Evolutionary conservation across 331 rosid genomes (phyloP).

Genomic region (Malus hybrid): DNA sequence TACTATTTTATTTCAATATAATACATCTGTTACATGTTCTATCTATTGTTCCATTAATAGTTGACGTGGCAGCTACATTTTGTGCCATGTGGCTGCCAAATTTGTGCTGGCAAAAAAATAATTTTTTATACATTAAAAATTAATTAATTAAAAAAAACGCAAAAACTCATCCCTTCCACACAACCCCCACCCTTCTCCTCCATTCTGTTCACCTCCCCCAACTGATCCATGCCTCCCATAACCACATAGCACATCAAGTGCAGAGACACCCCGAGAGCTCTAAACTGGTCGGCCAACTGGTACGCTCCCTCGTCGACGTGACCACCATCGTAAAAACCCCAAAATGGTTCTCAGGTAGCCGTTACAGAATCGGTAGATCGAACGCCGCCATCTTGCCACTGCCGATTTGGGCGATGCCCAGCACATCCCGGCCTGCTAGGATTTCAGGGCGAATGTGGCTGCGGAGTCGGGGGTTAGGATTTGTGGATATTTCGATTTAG

Average conservation of each 20-base stretch:
- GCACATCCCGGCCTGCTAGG: constrained; percentile 62
- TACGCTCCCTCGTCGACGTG: constrained; percentile 74
- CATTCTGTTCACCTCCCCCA: not conserved
- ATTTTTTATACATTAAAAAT: no score
- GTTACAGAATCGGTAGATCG: constrained; percentile 76
- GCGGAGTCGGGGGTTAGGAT: not conserved
- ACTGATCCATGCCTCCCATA: constrained; percentile 80
- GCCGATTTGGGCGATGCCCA: constrained; percentile 82
- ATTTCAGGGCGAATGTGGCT: constrained; percentile 45
- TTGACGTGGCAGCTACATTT: no score
- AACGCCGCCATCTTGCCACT: constrained; percentile 95
- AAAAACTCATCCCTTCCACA: no score
- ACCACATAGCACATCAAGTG: constrained; percentile 54
- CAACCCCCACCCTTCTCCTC: no score
- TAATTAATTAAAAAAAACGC: no score
- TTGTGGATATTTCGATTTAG: constrained; percentile 8
- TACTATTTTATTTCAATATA: no score
- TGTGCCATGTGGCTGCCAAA: no score
- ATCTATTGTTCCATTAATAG: no score
- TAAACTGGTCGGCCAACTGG: constrained; percentile 77
- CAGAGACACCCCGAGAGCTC: constrained; percentile 63
- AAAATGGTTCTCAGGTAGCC: constrained; percentile 49
- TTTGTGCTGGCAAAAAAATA: no score
- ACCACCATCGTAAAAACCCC: constrained; percentile 73
- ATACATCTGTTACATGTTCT: no score